These are phyloP conservation scores for Candida railenensis DNA, from an alignment of 805 yeast genomes.

Conservation along the genomic window DNA sequence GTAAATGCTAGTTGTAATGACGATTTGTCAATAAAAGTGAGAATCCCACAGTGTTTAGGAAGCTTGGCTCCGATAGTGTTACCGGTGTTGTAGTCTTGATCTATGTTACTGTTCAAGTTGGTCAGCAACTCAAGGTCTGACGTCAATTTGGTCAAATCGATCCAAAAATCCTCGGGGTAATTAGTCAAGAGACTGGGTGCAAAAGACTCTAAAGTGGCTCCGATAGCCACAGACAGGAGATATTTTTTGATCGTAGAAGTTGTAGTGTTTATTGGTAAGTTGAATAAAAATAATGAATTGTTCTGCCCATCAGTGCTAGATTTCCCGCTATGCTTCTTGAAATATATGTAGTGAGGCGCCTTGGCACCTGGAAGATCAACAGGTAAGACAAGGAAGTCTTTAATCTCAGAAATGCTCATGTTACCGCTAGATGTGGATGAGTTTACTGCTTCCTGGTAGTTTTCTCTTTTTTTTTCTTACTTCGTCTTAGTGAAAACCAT, in stretches of 20 bases:
- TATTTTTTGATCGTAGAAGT: slow-evolving; percentile 52
- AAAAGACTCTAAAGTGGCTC: slow-evolving; percentile 58
- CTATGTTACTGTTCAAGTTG: slow-evolving; percentile 10
- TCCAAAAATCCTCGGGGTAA: slow-evolving; percentile 44
- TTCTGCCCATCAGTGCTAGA: slow-evolving; percentile 38
- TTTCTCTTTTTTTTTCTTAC: neutral
- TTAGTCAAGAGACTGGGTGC: slow-evolving; percentile 35
- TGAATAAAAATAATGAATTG: slow-evolving; percentile 70
- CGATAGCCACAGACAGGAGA: slow-evolving; percentile 59
- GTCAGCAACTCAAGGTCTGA: slow-evolving; percentile 46
- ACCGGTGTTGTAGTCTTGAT: slow-evolving; percentile 21
- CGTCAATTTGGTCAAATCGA: slow-evolving; percentile 59
- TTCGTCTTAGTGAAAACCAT: neutral
- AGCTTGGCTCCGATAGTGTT: slow-evolving; percentile 41
- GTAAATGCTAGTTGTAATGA: slow-evolving; percentile 63
- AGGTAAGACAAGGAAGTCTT: slow-evolving; percentile 56
- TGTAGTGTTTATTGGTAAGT: slow-evolving; percentile 67
- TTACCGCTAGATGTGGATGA: neutral
- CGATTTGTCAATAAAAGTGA: slow-evolving; percentile 71
- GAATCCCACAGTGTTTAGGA: slow-evolving; percentile 73
- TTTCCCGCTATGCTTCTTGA: slow-evolving; percentile 60
- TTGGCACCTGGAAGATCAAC: slow-evolving; percentile 39
- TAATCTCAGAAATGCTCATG: slow-evolving; percentile 42
- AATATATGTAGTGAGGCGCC: slow-evolving; percentile 56
- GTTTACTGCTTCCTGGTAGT: neutral